A percentile compares a stretch with the other conserved stretches of the same genome.
These are phyloP conservation scores for Rhizopogon roseolus DNA, from an alignment of 768 basidiomycete species.

Conservation along the genomic window DNA sequence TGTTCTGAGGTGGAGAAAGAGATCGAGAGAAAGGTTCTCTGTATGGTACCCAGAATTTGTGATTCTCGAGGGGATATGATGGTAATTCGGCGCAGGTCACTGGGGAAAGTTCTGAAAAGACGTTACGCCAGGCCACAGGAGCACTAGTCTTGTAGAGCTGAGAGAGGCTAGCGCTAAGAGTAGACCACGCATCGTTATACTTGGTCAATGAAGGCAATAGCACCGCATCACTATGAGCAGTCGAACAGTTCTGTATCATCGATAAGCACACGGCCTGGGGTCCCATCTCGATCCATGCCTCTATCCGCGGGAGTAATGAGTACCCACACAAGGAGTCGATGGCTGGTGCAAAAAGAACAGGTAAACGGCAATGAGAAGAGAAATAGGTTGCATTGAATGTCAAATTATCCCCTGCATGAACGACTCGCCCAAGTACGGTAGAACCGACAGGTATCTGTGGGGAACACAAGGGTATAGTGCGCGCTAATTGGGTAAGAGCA, in stretches of 20 bases:
- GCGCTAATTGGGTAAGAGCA: constrained; percentile 40
- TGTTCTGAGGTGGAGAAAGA: not conserved
- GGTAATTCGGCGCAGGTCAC: constrained; percentile 50
- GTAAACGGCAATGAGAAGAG: constrained; percentile 50
- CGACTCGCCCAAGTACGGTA: constrained; percentile 49
- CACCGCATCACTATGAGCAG: constrained; percentile 26
- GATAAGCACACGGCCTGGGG: constrained; percentile 41
- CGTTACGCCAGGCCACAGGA: constrained; percentile 48
- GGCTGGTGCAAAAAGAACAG: constrained; percentile 52
- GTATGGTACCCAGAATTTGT: constrained; percentile 54
- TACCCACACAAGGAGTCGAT: constrained; percentile 35
- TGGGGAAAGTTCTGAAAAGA: constrained; percentile 42
- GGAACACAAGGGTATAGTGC: constrained; percentile 31
- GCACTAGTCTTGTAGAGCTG: constrained; percentile 41
- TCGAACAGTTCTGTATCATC: constrained; percentile 39
- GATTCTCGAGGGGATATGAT: constrained; percentile 54
- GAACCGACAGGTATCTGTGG: constrained; percentile 62
- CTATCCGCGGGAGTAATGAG: constrained; percentile 22
- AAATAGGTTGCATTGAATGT: constrained; percentile 52
- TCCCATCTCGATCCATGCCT: constrained; percentile 34
- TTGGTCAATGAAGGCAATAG: constrained; percentile 50
- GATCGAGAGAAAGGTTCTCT: constrained; percentile 20
- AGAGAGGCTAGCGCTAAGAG: constrained; percentile 41
- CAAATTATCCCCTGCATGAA: constrained; percentile 45
- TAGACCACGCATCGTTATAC: constrained; percentile 37